Conservation (phyloP, 2,329 filamentous ascomycete species). For the Aspergillus hiratsukae region DNA sequence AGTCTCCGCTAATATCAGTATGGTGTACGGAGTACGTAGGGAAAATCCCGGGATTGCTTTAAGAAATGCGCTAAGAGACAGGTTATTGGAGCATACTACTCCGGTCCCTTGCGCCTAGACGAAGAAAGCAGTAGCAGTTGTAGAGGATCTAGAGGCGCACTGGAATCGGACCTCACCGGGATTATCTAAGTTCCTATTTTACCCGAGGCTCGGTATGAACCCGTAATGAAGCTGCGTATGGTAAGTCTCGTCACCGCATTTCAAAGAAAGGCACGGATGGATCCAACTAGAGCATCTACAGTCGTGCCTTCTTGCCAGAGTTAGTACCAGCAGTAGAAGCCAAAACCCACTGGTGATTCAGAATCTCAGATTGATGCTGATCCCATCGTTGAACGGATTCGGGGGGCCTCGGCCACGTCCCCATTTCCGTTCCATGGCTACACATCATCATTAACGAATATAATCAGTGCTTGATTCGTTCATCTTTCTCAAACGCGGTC, state of each 20-base stretch:
- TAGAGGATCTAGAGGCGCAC: background rate
- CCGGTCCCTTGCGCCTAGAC: background rate
- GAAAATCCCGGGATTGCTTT: background rate
- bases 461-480: background rate
- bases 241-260: conserved; percentile 14
- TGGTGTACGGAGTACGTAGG: background rate
- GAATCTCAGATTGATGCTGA: background rate
- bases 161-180: conserved; percentile 6
- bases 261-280: background rate
- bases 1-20: background rate
- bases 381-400: background rate
- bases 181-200: conserved; percentile 17
- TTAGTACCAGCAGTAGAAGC: background rate
- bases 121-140: background rate
- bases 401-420: background rate
- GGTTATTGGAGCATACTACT: background rate
- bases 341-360: background rate
- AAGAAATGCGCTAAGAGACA: background rate
- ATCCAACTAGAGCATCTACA: background rate
- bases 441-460: background rate
- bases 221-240: conserved; percentile 8
- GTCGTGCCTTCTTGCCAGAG: background rate
- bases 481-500: background rate
- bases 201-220: conserved; percentile 17
- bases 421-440: background rate